phyloP scores from a whole-genome alignment of 2,329 filamentous ascomycete genomes.

The Aulographum hederae region DNA sequence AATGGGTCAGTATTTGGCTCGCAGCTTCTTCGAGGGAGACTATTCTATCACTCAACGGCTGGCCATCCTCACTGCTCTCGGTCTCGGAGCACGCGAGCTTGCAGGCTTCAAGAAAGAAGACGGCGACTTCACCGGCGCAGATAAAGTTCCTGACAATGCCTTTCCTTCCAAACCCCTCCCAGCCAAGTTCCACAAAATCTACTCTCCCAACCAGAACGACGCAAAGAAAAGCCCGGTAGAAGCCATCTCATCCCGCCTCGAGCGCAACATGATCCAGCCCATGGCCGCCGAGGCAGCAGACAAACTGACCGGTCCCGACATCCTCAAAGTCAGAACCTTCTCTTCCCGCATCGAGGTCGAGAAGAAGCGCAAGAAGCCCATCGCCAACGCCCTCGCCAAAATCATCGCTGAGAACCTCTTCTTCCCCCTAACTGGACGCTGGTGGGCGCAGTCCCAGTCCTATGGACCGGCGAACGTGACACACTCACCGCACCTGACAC shows the following conservation, averaged over 20 bases:
- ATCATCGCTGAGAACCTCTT: constrained; percentile 66
- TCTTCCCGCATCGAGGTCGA: constrained; percentile 56
- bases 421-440: constrained; percentile 66
- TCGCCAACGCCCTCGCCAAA: constrained; percentile 61
- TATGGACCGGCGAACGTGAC: no score
- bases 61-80: constrained; percentile 63
- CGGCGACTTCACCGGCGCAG: constrained; percentile 21
- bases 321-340: constrained; percentile 79
- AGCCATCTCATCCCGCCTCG: constrained; percentile 46
- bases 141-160: constrained; percentile 19
- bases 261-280: constrained; percentile 58
- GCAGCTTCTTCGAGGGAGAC: constrained; percentile 66
- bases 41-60: constrained; percentile 75
- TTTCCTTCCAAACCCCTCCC: constrained; percentile 77
- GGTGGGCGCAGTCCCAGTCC: constrained; percentile 56
- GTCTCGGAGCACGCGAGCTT: constrained; percentile 66
- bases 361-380: constrained; percentile 37
- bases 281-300: constrained; percentile 71
- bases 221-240: constrained; percentile 45
- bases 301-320: constrained; percentile 56
- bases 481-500: no score
- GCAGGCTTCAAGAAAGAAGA: constrained; percentile 50
- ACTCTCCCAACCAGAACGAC: constrained; percentile 26
- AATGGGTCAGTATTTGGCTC: constrained; percentile 71
- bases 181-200: constrained; percentile 53